A percentile compares a stretch with the other conserved stretches of the same genome.
Conservation (phyloP, 768 basidiomycete genomes). For the Floccularia luteovirens region DNA sequence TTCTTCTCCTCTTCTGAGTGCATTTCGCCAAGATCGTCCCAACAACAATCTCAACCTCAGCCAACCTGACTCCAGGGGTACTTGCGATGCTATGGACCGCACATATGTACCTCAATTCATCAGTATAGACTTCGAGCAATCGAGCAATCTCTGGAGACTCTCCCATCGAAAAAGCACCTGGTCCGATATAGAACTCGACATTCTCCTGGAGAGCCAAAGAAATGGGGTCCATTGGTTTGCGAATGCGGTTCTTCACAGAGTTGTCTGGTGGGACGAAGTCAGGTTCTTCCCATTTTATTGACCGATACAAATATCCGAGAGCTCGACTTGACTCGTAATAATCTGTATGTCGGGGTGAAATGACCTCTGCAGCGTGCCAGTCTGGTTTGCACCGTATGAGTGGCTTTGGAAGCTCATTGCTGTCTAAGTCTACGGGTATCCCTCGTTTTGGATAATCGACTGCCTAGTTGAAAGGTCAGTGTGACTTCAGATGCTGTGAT, state of each 20-base stretch:
- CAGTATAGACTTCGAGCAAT: constrained; percentile 45
- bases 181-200: constrained; percentile 22
- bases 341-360: constrained; percentile 44
- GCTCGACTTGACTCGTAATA: constrained; percentile 69
- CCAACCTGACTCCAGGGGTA: constrained; percentile 42
- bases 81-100: constrained; percentile 59
- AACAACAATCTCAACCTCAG: constrained; percentile 68
- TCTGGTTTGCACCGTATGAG: constrained; percentile 71
- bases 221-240: constrained; percentile 24
- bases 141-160: constrained; percentile 18
- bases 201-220: constrained; percentile 20
- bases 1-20: constrained; percentile 51
- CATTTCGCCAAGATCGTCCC: constrained; percentile 72
- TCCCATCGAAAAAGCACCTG: neutral
- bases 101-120: constrained; percentile 67
- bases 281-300: constrained; percentile 38
- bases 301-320: constrained; percentile 66
- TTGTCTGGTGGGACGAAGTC: constrained; percentile 12
- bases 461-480: constrained; percentile 30
- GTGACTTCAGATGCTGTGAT: neutral
- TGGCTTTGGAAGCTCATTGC: constrained; percentile 35
- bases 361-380: constrained; percentile 63
- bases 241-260: constrained; percentile 3
- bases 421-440: constrained; percentile 47
- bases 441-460: constrained; percentile 83